These are phyloP conservation scores for Sugiyamaella americana DNA, from an alignment of 805 yeast genomes.

Conservation along the genomic window DNA sequence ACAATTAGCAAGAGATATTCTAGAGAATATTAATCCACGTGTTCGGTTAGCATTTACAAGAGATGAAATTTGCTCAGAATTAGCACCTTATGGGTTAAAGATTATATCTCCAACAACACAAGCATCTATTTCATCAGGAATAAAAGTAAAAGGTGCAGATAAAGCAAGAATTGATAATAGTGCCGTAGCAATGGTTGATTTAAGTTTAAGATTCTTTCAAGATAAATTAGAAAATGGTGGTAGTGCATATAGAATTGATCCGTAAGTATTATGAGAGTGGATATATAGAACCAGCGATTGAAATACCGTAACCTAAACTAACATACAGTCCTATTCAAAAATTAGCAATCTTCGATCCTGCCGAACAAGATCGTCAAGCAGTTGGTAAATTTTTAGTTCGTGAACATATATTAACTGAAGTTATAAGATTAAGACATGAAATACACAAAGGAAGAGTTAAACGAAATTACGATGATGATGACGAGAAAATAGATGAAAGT, in stretches of 20 bases:
- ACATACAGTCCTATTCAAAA: slow-evolving; percentile 25
- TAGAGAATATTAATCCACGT: slow-evolving; percentile 17
- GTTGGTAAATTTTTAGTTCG: slow-evolving; percentile 19
- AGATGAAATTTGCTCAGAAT: slow-evolving; percentile 22
- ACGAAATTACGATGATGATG: background rate
- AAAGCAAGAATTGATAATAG: slow-evolving; percentile 16
- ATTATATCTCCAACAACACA: slow-evolving; percentile 25
- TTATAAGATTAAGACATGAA: background rate
- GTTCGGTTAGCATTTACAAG: slow-evolving; percentile 15
- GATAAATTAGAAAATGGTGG: slow-evolving; percentile 29
- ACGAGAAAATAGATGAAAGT: background rate
- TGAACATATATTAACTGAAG: slow-evolving; percentile 4
- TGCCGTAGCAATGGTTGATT: slow-evolving; percentile 22
- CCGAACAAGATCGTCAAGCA: slow-evolving; percentile 11
- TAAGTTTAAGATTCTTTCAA: slow-evolving; percentile 21
- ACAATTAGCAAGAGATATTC: slow-evolving; percentile 29
- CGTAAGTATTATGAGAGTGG: slow-evolving; percentile 17
- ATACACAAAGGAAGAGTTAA: background rate
- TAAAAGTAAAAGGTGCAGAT: slow-evolving; percentile 14
- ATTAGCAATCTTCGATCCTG: slow-evolving; percentile 18
- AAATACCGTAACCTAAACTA: background rate
- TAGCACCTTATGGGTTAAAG: slow-evolving; percentile 28
- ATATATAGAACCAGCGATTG: too few relatives aligned
- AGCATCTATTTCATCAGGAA: slow-evolving; percentile 1
- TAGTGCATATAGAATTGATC: slow-evolving; percentile 28